These are phyloP conservation scores for Trametes sp. DNA, from an alignment of 1,284 basidiomycete genomes.

Conservation along the genomic window DNA sequence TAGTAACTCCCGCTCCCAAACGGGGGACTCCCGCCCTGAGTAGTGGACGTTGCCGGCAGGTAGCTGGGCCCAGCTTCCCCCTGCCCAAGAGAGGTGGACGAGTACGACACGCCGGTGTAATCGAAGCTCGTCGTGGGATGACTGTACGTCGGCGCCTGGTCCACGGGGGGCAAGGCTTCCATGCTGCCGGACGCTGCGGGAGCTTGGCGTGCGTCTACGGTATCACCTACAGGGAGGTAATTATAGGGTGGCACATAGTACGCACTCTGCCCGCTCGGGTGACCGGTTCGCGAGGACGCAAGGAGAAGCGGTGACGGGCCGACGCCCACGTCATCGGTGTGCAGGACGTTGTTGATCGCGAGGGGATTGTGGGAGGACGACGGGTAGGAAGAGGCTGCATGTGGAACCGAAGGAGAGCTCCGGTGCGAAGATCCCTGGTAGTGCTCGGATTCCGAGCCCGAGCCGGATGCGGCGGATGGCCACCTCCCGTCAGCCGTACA, in stretches of 20 bases:
- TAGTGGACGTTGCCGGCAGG: constrained; percentile 22
- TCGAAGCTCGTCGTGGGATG: constrained; percentile 32
- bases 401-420: constrained; percentile 35
- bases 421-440: constrained; percentile 36
- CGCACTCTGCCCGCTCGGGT: constrained; percentile 27
- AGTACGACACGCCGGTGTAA: constrained; percentile 29
- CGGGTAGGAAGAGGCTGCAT: constrained; percentile 34
- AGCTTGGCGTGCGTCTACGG: constrained; percentile 27
- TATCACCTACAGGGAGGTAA: constrained; percentile 32
- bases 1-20: constrained; percentile 29
- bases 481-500: constrained; percentile 44
- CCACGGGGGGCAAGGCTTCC: constrained; percentile 29
- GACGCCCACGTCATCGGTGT: constrained; percentile 23
- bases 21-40: constrained; percentile 30
- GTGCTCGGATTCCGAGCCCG: constrained; percentile 36
- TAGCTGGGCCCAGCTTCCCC: constrained; percentile 24
- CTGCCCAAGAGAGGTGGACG: constrained; percentile 25
- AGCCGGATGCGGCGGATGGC: constrained; percentile 39
- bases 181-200: constrained; percentile 29
- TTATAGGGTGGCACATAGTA: constrained; percentile 36
- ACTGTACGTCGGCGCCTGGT: constrained; percentile 28
- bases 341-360: constrained; percentile 30
- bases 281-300: constrained; percentile 25
- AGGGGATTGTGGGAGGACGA: constrained; percentile 30
- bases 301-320: constrained; percentile 30